Evolutionary conservation across 306 rosid species (phyloP), one percentile per base, ranked within the genome.

Genomic region (Cucurbita argyrosperma): DNA sequence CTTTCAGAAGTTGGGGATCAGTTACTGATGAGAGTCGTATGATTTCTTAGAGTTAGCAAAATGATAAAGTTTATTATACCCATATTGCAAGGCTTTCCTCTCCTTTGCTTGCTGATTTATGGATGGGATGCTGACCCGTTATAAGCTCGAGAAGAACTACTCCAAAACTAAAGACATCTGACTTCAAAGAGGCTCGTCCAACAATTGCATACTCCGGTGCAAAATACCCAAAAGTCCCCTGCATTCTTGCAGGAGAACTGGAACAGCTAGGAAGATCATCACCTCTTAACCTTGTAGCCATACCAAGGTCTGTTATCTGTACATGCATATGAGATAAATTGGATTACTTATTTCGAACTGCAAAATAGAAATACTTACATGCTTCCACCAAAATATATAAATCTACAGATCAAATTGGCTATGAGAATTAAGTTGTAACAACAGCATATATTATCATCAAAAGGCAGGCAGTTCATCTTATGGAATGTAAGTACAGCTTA

Each of bases 221-320:
- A 84, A 94, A 94, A 83, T 94, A 94, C n/a, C 99, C 99, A 82
- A 94, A 94, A 78, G 99, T 94, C 66, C 99, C 97, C 64, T 94
- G 93, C 96, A 91, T 88, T 82, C 92, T 89, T 57, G 87, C 95
- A 30, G 99, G 96, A 75, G 99, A 91, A 83, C 77, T 85, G n/a
- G 99, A 87, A 80, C 84, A 73, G 79, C 97, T 87, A 19, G 90
- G 80, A 51, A 84, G 80, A 75, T 86, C 97, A 79, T 88, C 92
- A 55, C 85, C 84, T 83, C 81, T 82, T 74, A 91, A 74, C 79
- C 84, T 78, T 78, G 90, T 91, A 39, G 99, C 97, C 99, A 91
- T 84, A 71, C 99, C 99, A 61, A 94, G 96, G 83, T 94, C 99
- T 74, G 99, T 90, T 82, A 94, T 91, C 99, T 94, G 88, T 84